Conservation (phyloP, 2,329 filamentous ascomycete genomes). For the Aspergillus pseudoviridinutans region DNA sequence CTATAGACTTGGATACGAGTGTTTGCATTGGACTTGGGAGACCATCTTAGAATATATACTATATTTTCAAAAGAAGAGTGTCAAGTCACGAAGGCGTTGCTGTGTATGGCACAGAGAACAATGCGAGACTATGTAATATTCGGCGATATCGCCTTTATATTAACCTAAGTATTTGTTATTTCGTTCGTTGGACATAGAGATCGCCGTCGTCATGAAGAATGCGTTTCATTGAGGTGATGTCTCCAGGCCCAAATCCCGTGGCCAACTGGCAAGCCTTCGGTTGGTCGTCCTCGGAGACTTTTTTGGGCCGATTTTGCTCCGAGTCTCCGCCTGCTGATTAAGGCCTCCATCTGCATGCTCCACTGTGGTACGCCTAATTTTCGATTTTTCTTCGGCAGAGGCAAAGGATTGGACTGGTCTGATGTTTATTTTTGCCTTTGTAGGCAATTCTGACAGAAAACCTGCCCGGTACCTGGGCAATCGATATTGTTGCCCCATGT, state of each 20-base stretch:
- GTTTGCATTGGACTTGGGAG: not conserved
- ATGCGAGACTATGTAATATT: no score
- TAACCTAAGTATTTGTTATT: no score
- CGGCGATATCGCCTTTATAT: no score
- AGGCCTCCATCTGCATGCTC: not conserved
- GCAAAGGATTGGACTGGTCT: not conserved
- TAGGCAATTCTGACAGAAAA: not conserved
- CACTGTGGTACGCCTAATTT: not conserved
- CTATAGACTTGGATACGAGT: not conserved
- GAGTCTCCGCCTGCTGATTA: not conserved
- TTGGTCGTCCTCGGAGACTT: slow-evolving; percentile 3
- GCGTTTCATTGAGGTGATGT: no score
- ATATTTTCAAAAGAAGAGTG: no score
- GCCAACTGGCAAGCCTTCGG: no score
- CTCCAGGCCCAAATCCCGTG: no score
- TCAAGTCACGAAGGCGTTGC: no score
- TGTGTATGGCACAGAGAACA: no score
- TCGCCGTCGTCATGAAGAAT: no score
- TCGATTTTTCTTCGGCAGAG: not conserved
- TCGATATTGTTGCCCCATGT: not conserved
- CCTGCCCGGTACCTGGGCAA: not conserved
- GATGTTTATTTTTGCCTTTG: no score
- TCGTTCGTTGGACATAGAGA: no score
- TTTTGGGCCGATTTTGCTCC: not conserved
- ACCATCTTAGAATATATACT: not conserved